Evolutionary conservation across 768 basidiomycete genomes (phyloP), one percentile per base, ranked within the genome.

Genomic region (Lepiota venenata): DNA sequence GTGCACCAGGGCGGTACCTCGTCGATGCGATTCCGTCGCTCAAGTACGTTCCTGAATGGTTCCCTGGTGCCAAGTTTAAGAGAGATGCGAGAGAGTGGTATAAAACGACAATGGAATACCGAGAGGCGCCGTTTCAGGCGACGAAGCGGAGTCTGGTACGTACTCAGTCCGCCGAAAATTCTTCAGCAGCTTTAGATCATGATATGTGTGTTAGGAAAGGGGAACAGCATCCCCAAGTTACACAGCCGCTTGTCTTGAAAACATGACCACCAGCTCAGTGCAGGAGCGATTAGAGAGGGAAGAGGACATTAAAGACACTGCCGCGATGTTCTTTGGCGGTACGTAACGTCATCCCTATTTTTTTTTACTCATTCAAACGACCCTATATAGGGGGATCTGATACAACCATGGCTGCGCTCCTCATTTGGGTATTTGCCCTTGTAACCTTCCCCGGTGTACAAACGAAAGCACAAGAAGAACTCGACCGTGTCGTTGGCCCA

Each of bases 61-160:
- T 79, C 29, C 83, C 83, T 5, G 84, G 83, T 11, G 75, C 79
- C 0, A 70, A 70, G 0, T 85, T 83, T 71, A 73, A 77, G 62
- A 69, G 69, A 14, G 74, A 79, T 46, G 81, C 81, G 0, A 61
- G 36, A 3, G 55, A 57, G 3, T 83, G 81, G 82, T 64, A 64
- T 11, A 62, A 61, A 40, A 57, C 64, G 8, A 63, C 69, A 11
- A 43, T 63, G 14, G 60, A 68, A 11, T 70, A 74, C 67, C 57
- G 67, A 27, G 64, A 72, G 10, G 58, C 63, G 18, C 76, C 77
- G 0, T 78, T 64, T 38, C 46, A 25, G 2, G 58, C 56, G 14
- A 56, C 58, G 12, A 52, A 65, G 35, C 63, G 51, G 16, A 22
- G 51, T n/a, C 52, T 63, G 35, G 64, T 63, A 50, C 47, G 61